Evolutionary conservation across 768 basidiomycete species (phyloP).

Genomic region (Mycena polygramma): DNA sequence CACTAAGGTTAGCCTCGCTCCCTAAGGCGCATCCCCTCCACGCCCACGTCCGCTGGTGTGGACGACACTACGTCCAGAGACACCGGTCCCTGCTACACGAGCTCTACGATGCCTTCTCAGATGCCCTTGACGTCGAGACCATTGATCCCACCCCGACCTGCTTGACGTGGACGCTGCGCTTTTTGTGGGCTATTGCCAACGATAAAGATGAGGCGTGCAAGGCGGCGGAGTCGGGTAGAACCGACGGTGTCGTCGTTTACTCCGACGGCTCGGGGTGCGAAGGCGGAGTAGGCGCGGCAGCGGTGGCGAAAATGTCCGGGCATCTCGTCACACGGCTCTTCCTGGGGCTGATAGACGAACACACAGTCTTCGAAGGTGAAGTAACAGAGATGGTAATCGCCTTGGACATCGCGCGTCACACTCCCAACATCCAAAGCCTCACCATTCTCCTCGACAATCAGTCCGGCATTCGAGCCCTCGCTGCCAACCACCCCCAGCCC

Average conservation of each 20-base stretch:
- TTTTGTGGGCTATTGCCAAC: slow-evolving; percentile 3
- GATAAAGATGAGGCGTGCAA: slow-evolving; percentile 4
- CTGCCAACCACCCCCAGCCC: not conserved
- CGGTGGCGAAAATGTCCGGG: not conserved
- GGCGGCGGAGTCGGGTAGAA: not conserved
- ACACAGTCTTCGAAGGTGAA: slow-evolving; percentile 39
- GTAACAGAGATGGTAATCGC: slow-evolving; percentile 31
- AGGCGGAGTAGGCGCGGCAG: too few species aligned
- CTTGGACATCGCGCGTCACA: slow-evolving; percentile 13
- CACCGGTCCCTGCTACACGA: too few species aligned
- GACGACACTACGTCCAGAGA: too few species aligned
- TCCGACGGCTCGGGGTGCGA: slow-evolving; percentile 35
- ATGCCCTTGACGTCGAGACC: not conserved
- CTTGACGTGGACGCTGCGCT: not conserved
- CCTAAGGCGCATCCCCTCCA: too few species aligned
- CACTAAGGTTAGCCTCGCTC: too few species aligned
- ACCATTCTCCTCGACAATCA: slow-evolving; percentile 35
- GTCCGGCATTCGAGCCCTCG: slow-evolving; percentile 17
- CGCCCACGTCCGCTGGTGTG: too few species aligned
- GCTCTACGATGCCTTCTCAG: too few species aligned
- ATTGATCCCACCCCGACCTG: not conserved
- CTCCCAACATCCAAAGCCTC: not conserved
- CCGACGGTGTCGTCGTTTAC: slow-evolving; percentile 20
- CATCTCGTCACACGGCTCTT: not conserved
- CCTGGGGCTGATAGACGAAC: slow-evolving; percentile 6